These are phyloP conservation scores for Solanum lycopersicoides DNA, from an alignment of 257 asterid genomes.

Conservation along the genomic window DNA sequence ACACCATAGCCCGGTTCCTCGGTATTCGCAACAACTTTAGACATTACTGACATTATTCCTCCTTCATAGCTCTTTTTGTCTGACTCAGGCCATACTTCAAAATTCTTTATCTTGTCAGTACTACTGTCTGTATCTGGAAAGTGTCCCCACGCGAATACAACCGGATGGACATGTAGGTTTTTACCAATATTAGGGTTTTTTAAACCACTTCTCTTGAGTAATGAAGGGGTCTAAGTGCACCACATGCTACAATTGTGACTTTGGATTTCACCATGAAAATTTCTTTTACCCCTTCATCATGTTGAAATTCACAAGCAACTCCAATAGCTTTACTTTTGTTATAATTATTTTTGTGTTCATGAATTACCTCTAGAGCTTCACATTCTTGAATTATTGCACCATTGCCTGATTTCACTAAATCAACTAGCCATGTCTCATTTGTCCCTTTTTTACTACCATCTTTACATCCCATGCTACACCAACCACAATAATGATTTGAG, in stretches of 20 bases:
- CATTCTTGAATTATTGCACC: constrained; percentile 59
- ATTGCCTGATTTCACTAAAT: constrained; percentile 56
- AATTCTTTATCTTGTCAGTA: not conserved
- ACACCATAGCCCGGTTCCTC: constrained; percentile 51
- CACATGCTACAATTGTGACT: constrained; percentile 56
- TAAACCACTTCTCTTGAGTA: constrained; percentile 55
- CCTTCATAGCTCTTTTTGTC: constrained; percentile 62
- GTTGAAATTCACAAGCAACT: constrained; percentile 31
- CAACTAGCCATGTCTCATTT: constrained; percentile 69
- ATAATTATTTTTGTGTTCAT: not conserved
- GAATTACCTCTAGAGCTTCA: constrained; percentile 41
- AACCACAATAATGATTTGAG: constrained; percentile 71
- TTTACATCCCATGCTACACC: constrained; percentile 75
- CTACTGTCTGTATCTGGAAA: constrained; percentile 25
- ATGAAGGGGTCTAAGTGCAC: constrained; percentile 69
- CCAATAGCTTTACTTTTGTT: constrained; percentile 31
- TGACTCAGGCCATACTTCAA: constrained; percentile 42
- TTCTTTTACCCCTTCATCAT: constrained; percentile 21
- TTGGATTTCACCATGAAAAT: constrained; percentile 38
- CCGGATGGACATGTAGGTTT: constrained; percentile 70
- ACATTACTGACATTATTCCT: constrained; percentile 74
- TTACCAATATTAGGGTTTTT: constrained; percentile 62
- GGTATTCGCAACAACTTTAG: constrained; percentile 24
- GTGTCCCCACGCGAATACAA: constrained; percentile 66
- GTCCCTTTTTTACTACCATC: constrained; percentile 75